These are phyloP conservation scores for Syzygium jambos DNA, from an alignment of 345 rosid genomes.

Conservation along the genomic window DNA sequence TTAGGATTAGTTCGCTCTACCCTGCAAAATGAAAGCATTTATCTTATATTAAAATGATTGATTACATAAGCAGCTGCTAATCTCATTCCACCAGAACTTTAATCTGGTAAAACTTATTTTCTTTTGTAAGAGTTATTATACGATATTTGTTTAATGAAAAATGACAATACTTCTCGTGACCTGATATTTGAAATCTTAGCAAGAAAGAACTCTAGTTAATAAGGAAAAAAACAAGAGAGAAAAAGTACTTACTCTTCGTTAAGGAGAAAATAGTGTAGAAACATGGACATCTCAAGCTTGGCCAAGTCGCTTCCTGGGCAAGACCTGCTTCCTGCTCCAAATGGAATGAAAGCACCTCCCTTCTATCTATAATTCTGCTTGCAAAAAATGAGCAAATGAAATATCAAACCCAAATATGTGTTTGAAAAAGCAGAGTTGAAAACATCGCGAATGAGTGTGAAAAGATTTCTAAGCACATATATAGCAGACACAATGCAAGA, in stretches of 20 bases:
- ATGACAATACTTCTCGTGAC: neutral
- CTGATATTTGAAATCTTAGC: neutral
- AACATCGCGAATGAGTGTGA: neutral
- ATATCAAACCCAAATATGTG: neutral
- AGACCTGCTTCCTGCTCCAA: slow-evolving; percentile 32
- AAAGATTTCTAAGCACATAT: neutral
- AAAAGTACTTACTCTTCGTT: slow-evolving; percentile 15
- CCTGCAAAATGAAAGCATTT: neutral
- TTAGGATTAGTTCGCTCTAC: neutral
- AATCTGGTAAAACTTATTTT: neutral
- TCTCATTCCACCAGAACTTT: neutral
- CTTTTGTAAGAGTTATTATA: neutral
- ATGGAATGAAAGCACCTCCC: slow-evolving; percentile 29
- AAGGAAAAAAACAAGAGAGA: neutral
- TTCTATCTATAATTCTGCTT: slow-evolving; percentile 15
- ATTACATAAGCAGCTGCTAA: neutral
- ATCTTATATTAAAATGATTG: neutral
- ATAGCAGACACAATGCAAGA: neutral
- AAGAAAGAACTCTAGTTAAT: neutral
- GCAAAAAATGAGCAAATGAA: neutral
- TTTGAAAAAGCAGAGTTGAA: neutral
- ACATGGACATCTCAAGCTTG: slow-evolving; percentile 26
- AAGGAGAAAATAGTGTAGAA: slow-evolving; percentile 34
- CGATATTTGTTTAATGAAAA: neutral
- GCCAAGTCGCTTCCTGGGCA: slow-evolving; percentile 35